A percentile compares a stretch with the other conserved stretches of the same genome.
phyloP scores from a whole-genome alignment of 2,329 filamentous ascomycete genomes.

The Pseudomassariella vexata region DNA sequence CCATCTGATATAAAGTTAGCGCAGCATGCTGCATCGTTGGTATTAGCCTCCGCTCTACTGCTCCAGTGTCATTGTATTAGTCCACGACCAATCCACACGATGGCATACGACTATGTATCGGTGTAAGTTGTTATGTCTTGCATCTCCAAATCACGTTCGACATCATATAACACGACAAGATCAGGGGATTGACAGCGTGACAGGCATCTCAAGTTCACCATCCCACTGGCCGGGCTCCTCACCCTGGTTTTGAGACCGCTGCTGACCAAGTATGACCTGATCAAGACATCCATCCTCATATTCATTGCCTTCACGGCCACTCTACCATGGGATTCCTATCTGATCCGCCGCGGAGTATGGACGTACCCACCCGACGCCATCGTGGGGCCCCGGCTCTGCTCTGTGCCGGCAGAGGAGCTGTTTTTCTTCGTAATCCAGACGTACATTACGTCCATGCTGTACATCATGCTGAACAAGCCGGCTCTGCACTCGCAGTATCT shows the following conservation, averaged over 20 bases:
- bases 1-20: too few species aligned
- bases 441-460: constrained; percentile 65
- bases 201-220: constrained; percentile 62
- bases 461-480: constrained; percentile 61
- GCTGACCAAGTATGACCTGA: constrained; percentile 54
- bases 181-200: too few species aligned
- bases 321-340: constrained; percentile 71
- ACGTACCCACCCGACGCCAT: constrained; percentile 63
- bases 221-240: constrained; percentile 55
- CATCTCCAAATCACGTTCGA: not conserved
- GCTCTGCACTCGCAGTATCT: constrained; percentile 45
- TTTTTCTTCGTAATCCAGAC: constrained; percentile 78
- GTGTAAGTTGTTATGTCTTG: constrained; percentile 41
- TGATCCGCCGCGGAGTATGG: constrained; percentile 65
- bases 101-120: constrained; percentile 57
- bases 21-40: too few species aligned
- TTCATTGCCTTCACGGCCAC: constrained; percentile 61
- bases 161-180: too few species aligned
- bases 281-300: constrained; percentile 56
- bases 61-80: too few species aligned
- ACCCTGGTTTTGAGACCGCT: constrained; percentile 56
- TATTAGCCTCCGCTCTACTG: too few species aligned
- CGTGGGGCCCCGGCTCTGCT: constrained; percentile 53
- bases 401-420: constrained; percentile 66
- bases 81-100: constrained; percentile 22